Base-by-base conservation (phyloP, 1,284 basidiomycete species). In the Earliella scabrosa region DNA sequence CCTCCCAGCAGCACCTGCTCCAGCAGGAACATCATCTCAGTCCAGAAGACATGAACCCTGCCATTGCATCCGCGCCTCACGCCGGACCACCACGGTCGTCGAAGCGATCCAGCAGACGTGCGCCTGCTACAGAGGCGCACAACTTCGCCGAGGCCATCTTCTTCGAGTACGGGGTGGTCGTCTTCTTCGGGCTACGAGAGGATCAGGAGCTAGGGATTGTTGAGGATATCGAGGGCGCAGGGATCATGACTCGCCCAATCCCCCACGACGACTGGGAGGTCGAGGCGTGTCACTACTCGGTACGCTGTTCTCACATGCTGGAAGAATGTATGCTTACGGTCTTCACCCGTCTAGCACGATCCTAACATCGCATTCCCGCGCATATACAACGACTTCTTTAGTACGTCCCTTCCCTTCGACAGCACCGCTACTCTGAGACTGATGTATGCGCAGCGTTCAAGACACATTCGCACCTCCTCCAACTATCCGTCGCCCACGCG, bases 301-400 rank as follows among this genome's bases (percentile, higher is more conserved):
- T 92, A 66, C 45, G 85, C 79, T 2, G 46, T 26, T 13, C 48
- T 38, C 32, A 3, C 13, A 11, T 27, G 8, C 11, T 16, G 9
- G 10, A 10, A 10, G 23, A 26, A 11, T 5, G 18, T 23, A 14
- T 38, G 23, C 35, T 29, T 13, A 35, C 32, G 8, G 16, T 7
- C 10, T 9, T 20, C 23, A 8, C 18, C 49, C 63, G 52, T 58
- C 6, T 58, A 94, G 90, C 92, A 96, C 70, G 95, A 98, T 66
- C 83, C 89, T 1, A 77, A 88, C 45, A 92, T 93, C n/a, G 80
- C 84, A 20, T 95, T 88, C 67, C 94, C 89, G 38, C 85, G 90
- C 55, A 94, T 97, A 66, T 93, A 93, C 73, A 94, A 95, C 63
- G 93, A 95, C 71, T 94, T 95, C 71, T 95, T 95, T 76, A 95